These are phyloP conservation scores for Naegleria gruberi DNA, from an alignment of 208 protist species.

Conservation along the genomic window DNA sequence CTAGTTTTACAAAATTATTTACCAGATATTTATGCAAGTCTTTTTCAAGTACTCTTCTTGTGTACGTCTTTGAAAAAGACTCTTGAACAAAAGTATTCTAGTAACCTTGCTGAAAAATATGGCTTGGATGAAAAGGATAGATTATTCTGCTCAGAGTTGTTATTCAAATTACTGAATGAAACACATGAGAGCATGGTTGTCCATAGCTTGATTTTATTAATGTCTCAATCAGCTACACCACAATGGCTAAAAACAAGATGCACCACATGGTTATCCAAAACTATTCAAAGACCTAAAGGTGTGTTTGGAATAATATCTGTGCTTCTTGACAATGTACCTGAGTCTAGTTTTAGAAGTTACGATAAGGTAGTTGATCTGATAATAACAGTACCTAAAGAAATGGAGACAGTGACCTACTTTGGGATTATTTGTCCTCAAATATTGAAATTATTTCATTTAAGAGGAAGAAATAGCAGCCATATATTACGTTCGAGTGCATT, in stretches of 20 bases:
- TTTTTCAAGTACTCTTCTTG: background rate
- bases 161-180: background rate
- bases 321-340: background rate
- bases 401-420: background rate
- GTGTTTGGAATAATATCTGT: background rate
- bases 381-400: background rate
- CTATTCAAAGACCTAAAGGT: background rate
- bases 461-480: background rate
- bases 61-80: background rate
- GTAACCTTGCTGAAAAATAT: background rate
- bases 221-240: background rate
- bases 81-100: background rate
- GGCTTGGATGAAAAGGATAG: background rate
- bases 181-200: background rate
- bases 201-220: background rate
- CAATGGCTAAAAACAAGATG: background rate
- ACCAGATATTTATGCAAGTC: background rate
- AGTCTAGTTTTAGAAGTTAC: background rate
- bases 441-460: background rate
- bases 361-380: background rate
- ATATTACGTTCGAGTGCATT: background rate
- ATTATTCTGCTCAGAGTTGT: background rate
- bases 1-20: constrained; percentile 6
- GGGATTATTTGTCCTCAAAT: background rate
- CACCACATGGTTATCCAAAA: background rate